Conservation (phyloP, 2,329 filamentous ascomycete genomes). For the Colletotrichum destructivum region DNA sequence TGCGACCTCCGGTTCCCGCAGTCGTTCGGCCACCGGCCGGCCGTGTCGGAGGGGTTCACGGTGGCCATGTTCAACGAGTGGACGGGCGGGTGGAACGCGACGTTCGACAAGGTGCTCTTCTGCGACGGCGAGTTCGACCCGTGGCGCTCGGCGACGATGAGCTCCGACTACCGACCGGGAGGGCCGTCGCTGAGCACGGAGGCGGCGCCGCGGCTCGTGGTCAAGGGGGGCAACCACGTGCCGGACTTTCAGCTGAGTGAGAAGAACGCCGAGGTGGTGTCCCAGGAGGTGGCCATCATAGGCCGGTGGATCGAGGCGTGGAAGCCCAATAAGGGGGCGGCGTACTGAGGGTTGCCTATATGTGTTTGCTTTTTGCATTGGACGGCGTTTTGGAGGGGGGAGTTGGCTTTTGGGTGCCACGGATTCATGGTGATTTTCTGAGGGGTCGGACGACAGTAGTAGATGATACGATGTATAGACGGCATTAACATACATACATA, state of each 20-base stretch:
- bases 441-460: not conserved
- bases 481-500: not conserved
- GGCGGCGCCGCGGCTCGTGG: slow-evolving; percentile 23
- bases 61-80: slow-evolving; percentile 32
- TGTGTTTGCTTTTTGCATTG: not conserved
- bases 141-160: slow-evolving; percentile 37
- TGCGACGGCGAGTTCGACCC: slow-evolving; percentile 37
- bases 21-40: slow-evolving; percentile 26
- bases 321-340: slow-evolving; percentile 28
- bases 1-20: slow-evolving; percentile 28
- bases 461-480: not conserved
- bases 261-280: slow-evolving; percentile 6
- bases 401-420: not conserved
- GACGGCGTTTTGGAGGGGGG: slow-evolving; percentile 9
- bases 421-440: not conserved
- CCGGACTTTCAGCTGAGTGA: slow-evolving; percentile 25
- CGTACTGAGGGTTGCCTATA: not conserved
- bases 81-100: slow-evolving; percentile 36
- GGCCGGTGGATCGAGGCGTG: slow-evolving; percentile 39
- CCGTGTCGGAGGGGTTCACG: slow-evolving; percentile 28
- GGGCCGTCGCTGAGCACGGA: slow-evolving; percentile 30
- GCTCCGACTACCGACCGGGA: slow-evolving; percentile 33
- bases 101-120: slow-evolving; percentile 38
- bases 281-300: slow-evolving; percentile 30
- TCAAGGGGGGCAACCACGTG: slow-evolving; percentile 26